Evolutionary conservation across 495 filamentous ascomycete species (phyloP), one percentile per base, ranked within the genome.

Genomic region (Pseudotulostoma volvatum): DNA sequence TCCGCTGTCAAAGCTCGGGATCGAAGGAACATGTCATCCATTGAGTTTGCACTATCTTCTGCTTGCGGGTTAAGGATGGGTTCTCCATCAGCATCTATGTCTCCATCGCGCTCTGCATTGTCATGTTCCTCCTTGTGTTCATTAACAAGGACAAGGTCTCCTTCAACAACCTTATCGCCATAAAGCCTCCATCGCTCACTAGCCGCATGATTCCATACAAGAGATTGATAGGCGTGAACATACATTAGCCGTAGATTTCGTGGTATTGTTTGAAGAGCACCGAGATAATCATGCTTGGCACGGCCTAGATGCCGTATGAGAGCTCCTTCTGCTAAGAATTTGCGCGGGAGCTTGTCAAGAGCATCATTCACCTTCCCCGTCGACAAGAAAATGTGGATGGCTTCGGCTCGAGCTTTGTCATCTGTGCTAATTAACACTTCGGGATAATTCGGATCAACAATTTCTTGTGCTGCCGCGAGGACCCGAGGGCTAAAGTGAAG

Each of bases 211-310:
- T 97, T 97, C 87, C 87, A 97, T 7, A 97, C 79, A 7, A 85
- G 68, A 3, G 80, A 87, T 53, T 97, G 90, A 59, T 93, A 95
- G 18, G 92, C 90, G 47, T 97, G 90, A 9, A 92, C 77, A 46
- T 97, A 97, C 82, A 96, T 95, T 25, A 83, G 67, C 11, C 82
- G 74, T 57, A 94, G 66, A 28, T 79, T 78, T 1, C 86, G 70
- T 5, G 73, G 77, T 40, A 96, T 83, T 19, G 64, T 64, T 51
- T 76, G 69, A 37, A 97, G 52, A 0, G 88, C 85, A 9, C 84
- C 85, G 34, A 81, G 65, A 48, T 71, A 86, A 57, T 97, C 87
- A 18, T 53, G 63, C 17, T 45, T 48, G 18, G 44, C 55, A 33
- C 48, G 59, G 30, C 64, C 51, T 3, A 96, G 71, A 44, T 84